Percentiles rank a stretch among this genome's conserved stretches.
phyloP scores from a whole-genome alignment of 305 asterid genomes.

The Fraxinus angustifolia region DNA sequence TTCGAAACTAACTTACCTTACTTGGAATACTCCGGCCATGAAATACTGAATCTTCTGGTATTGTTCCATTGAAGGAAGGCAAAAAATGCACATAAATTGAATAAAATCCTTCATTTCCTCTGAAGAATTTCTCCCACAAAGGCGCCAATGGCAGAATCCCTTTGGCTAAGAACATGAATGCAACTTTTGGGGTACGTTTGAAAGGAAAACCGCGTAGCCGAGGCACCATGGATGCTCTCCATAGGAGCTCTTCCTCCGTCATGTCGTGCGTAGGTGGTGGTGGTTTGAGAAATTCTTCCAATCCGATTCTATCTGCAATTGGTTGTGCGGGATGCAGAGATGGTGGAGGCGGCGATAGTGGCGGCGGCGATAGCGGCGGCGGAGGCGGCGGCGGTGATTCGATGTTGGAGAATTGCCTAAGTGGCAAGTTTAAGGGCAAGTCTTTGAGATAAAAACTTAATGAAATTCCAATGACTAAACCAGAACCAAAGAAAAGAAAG shows the following conservation, averaged over 20 bases:
- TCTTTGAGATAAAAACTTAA: slow-evolving; percentile 45
- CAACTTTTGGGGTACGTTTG: slow-evolving; percentile 50
- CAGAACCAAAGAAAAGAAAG: slow-evolving; percentile 61
- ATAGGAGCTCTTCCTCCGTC: slow-evolving; percentile 60
- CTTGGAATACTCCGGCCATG: slow-evolving; percentile 71
- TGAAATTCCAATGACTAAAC: slow-evolving; percentile 58
- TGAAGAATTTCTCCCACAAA: slow-evolving; percentile 72
- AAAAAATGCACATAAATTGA: slow-evolving; percentile 69
- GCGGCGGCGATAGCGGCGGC: not conserved
- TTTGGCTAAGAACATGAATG: slow-evolving; percentile 74
- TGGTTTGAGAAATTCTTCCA: slow-evolving; percentile 29
- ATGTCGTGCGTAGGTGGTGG: slow-evolving; percentile 47
- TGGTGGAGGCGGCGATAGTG: not conserved
- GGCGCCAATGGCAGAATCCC: slow-evolving; percentile 72
- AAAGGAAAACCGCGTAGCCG: slow-evolving; percentile 34
- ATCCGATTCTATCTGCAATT: slow-evolving; percentile 9
- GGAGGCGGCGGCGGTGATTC: not conserved
- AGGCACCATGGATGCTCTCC: slow-evolving; percentile 75
- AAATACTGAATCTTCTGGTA: slow-evolving; percentile 48
- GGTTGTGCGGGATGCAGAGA: not conserved
- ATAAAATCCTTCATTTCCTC: slow-evolving; percentile 52
- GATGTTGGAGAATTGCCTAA: slow-evolving; percentile 27
- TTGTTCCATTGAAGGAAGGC: slow-evolving; percentile 39
- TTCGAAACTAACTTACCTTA: slow-evolving; percentile 40
- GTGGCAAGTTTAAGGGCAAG: slow-evolving; percentile 33